Conservation (phyloP, 1,284 basidiomycete species). For the Papiliotrema nemorosa region DNA sequence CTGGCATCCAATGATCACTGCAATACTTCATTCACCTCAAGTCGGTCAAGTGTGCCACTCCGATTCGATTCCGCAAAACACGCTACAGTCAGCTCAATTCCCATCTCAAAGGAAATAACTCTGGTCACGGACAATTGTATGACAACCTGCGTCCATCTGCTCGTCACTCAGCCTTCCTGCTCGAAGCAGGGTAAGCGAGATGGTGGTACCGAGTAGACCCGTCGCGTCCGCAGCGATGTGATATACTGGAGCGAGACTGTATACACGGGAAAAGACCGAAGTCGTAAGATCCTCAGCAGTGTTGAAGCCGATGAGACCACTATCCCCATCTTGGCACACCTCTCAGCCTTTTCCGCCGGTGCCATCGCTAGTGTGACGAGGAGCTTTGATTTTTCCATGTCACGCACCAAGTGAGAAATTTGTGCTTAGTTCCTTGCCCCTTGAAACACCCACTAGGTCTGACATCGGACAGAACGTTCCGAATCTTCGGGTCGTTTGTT, state of each 20-base stretch:
- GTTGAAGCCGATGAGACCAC: slow-evolving; percentile 9
- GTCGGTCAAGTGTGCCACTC: too few species aligned
- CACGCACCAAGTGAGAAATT: slow-evolving; percentile 21
- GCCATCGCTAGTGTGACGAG: slow-evolving; percentile 12
- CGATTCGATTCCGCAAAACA: too few species aligned
- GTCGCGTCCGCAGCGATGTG: slow-evolving; percentile 23
- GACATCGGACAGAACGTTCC: slow-evolving; percentile 18
- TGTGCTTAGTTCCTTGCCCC: slow-evolving; percentile 19
- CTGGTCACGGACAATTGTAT: too few species aligned
- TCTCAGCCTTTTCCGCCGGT: slow-evolving; percentile 9
- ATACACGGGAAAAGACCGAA: slow-evolving; percentile 31
- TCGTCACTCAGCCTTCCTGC: too few species aligned
- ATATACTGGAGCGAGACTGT: slow-evolving; percentile 38
- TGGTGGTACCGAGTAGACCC: slow-evolving; percentile 25
- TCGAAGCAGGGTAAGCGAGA: too few species aligned
- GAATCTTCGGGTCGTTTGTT: slow-evolving; percentile 18
- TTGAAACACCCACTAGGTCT: slow-evolving; percentile 17
- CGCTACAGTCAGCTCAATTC: too few species aligned
- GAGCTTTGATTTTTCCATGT: slow-evolving; percentile 28
- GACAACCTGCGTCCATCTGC: too few species aligned
- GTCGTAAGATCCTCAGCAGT: background rate
- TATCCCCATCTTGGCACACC: slow-evolving; percentile 1
- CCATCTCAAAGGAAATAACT: too few species aligned
- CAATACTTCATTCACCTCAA: too few species aligned
- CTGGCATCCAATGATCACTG: too few species aligned